phyloP scores from a whole-genome alignment of 768 basidiomycete species.

The Ephemerocybe angulata region DNA sequence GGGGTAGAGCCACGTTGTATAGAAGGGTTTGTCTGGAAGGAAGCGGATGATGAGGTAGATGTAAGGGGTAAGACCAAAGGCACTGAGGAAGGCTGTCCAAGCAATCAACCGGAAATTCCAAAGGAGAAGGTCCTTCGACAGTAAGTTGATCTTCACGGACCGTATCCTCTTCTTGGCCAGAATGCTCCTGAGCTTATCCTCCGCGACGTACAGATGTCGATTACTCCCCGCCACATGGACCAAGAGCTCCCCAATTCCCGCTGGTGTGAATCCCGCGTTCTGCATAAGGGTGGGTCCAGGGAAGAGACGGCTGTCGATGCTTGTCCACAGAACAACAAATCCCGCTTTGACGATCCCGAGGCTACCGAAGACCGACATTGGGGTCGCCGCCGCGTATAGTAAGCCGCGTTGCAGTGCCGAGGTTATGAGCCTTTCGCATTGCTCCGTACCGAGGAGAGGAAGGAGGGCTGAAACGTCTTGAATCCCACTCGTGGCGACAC shows the following conservation, averaged over 20 bases:
- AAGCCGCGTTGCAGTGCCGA: constrained; percentile 17
- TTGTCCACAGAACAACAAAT: constrained; percentile 13
- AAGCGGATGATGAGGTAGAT: not conserved
- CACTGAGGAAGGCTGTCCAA: not conserved
- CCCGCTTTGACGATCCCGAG: constrained; percentile 20
- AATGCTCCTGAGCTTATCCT: not conserved
- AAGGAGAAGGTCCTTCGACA: not conserved
- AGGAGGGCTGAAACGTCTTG: constrained; percentile 24
- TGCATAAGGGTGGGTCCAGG: not conserved
- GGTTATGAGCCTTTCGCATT: constrained; percentile 19
- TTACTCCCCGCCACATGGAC: not conserved
- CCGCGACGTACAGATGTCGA: not conserved
- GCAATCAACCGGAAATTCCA: constrained; percentile 2
- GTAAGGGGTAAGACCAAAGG: not conserved
- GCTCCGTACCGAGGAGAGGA: constrained; percentile 21
- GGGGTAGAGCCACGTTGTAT: not conserved
- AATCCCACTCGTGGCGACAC: constrained; percentile 14
- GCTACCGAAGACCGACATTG: constrained; percentile 22
- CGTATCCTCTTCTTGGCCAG: not conserved
- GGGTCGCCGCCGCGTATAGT: constrained; percentile 22
- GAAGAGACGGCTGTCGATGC: constrained; percentile 4
- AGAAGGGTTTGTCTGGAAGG: not conserved
- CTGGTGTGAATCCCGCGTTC: not conserved
- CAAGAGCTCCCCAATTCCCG: not conserved
- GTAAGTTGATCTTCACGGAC: not conserved